Evolutionary conservation across 345 rosid genomes (phyloP), one percentile per base, ranked within the genome.

Genomic region (Hevea brasiliensis): DNA sequence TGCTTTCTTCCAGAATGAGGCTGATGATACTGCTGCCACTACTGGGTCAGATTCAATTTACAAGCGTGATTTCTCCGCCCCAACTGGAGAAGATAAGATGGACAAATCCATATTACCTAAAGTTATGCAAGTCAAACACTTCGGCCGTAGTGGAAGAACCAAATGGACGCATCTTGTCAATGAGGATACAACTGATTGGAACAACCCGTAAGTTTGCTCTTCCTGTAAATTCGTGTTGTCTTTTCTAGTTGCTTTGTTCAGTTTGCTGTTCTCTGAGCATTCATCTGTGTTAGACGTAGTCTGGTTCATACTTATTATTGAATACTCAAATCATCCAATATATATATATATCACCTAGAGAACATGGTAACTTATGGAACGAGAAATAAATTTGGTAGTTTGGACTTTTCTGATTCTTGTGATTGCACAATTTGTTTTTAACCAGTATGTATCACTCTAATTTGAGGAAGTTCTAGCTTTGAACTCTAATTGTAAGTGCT

Each of bases 121-220:
- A 73, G 94, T 89, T 61, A 88, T 89, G 94, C 94, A 90, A 69
- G 92, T 90, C 75, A 87, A 90, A 72, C 89, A 91, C 84, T 91
- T 91, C 70, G 92, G 94, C 77, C 92, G 97, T 1, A 91, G 93
- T 68, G 94, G 97, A 47, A 81, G 92, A 77, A 89, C 97, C 45
- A 91, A 91, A 78, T 87, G 97, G 97, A 89, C 97, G 12, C 97
- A 91, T 81, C 92, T 91, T 81, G 93, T 89, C 72, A 85, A 83
- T 66, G 92, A 91, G 79, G 92, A 89, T 67, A 89, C 97, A 40
- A 91, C 94, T 64, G 95, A 90, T 65, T 88, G 95, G 95, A 88
- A 86, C 74, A 88, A 85, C 79, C 95, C 92, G 95, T 90, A 87
- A 64, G 91, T 79, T 66, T 47, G n/a, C 50, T 68, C 61, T 44